Evolutionary conservation across 768 basidiomycete genomes (phyloP), one percentile per base, ranked within the genome.

Genomic region (Polyporus arcularius): DNA sequence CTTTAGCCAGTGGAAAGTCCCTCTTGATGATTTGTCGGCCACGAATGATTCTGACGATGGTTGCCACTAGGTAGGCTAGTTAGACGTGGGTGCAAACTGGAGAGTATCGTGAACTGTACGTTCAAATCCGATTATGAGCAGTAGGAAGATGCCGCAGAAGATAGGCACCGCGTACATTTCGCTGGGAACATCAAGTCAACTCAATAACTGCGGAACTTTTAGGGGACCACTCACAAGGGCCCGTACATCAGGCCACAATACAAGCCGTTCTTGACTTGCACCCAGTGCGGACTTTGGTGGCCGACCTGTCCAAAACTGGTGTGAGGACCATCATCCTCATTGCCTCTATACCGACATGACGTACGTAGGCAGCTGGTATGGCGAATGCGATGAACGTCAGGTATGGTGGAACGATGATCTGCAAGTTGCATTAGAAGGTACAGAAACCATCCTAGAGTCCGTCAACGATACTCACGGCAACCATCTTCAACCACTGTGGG

Each of bases 111-210:
- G 38, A 7, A 32, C 65, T 28, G 46, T 57, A 85, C 85, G 68
- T 75, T 85, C 82, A 41, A 86, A 74, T 49, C 69, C 56, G 28
- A 81, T 62, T 26, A 83, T 77, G 40, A 80, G 53, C 26, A 69
- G 53, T 57, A 82, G 65, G 4, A 80, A 61, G 40, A 72, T 66
- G 49, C 76, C 71, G 57, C 80, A 84, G 58, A 82, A 83, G 12
- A 77, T 69, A 4, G 83, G 80, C 18, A 78, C 75, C 21, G 74
- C 71, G 52, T 74, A 32, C 56, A 48, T 59, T 52, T 56, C 58
- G 28, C 59, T 64, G 63, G 11, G 2, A 32, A 43, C 7, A 10
- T 1, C 15, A 12, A 15, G 48, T 31, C 14, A 16, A 2, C n/a
- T 12, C 12, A 10, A 35, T 2, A 4, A n/a, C 30, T 50, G 32